Evolutionary conservation across 2,329 filamentous ascomycete genomes (phyloP).

Genomic region (Zasmidium citrigriseum): DNA sequence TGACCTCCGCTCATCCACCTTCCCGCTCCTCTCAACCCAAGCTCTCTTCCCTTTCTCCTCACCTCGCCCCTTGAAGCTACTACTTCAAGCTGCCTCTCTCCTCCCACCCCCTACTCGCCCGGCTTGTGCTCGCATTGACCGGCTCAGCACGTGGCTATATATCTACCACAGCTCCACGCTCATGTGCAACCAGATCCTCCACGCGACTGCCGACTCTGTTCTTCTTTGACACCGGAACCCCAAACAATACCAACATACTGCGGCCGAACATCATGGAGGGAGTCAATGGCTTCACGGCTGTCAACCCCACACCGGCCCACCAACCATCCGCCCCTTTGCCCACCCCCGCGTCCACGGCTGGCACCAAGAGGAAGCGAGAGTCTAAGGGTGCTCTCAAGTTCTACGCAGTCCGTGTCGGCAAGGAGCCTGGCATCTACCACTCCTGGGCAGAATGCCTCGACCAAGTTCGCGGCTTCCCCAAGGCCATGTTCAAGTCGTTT

Average conservation of each 20-base stretch:
- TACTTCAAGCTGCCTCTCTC: background rate
- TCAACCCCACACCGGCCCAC: conserved; percentile 20
- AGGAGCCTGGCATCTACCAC: conserved; percentile 63
- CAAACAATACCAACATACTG: conserved; percentile 8
- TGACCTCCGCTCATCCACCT: background rate
- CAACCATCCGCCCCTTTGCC: background rate
- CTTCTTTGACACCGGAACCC: background rate
- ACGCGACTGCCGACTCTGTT: conserved; percentile 9
- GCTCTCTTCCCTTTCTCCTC: background rate
- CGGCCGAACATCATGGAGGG: conserved; percentile 19
- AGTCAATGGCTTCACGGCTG: conserved; percentile 35
- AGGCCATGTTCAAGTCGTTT: conserved; percentile 70
- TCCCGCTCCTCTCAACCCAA: background rate
- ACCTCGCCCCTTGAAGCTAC: no score
- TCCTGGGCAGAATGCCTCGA: conserved; percentile 63
- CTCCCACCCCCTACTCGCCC: background rate
- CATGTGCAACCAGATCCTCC: background rate
- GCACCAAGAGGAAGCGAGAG: conserved; percentile 59
- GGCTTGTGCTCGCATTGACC: background rate
- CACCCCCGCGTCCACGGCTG: conserved; percentile 23
- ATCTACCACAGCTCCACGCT: background rate
- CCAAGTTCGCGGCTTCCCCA: conserved; percentile 62
- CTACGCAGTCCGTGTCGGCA: conserved; percentile 64
- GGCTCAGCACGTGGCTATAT: background rate
- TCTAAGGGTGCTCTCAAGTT: conserved; percentile 52